Percentiles rank a stretch among this genome's conserved stretches.
phyloP scores from a whole-genome alignment of 1,284 basidiomycete genomes.

The Cryptococcus sp. region DNA sequence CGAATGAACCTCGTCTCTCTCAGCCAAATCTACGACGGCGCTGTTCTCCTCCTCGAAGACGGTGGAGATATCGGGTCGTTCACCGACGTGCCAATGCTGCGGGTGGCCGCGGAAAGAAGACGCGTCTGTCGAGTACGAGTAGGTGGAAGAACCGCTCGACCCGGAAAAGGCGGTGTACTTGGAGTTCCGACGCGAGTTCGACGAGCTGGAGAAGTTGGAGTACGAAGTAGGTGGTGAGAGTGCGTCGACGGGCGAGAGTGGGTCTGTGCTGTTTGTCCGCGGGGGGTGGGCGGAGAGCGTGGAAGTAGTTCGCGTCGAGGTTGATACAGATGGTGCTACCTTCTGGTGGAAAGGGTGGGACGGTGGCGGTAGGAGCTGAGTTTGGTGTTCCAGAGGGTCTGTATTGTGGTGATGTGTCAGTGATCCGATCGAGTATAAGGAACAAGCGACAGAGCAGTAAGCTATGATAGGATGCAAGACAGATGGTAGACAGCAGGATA shows the following conservation, averaged over 20 bases:
- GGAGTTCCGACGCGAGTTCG: constrained; percentile 23
- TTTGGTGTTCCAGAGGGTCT: constrained; percentile 5
- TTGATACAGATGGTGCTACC: constrained; percentile 25
- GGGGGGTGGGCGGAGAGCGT: constrained; percentile 8
- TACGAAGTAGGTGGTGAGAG: constrained; percentile 23
- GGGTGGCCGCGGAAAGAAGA: constrained; percentile 20
- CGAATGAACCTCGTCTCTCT: neutral
- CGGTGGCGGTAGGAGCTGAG: constrained; percentile 4
- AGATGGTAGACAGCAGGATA: neutral
- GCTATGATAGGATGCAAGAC: no score
- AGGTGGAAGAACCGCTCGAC: constrained; percentile 22
- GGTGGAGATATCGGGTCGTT: constrained; percentile 37
- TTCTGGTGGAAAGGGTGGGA: constrained; percentile 22
- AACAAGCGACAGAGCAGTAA: neutral
- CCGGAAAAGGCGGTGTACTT: constrained; percentile 30
- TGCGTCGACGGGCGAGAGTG: constrained; percentile 4
- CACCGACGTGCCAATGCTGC: constrained; percentile 16
- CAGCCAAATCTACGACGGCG: constrained; percentile 10
- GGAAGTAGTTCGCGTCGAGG: constrained; percentile 25
- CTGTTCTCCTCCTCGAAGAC: constrained; percentile 40
- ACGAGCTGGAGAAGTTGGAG: constrained; percentile 11
- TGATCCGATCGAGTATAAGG: no score
- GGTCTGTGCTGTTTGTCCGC: constrained; percentile 2
- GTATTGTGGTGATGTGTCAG: neutral
- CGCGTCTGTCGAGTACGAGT: constrained; percentile 24